A percentile compares a stretch with the other conserved stretches of the same genome.
These are phyloP conservation scores for Yarrowia bubula DNA, from an alignment of 805 yeast genomes.

Conservation along the genomic window DNA sequence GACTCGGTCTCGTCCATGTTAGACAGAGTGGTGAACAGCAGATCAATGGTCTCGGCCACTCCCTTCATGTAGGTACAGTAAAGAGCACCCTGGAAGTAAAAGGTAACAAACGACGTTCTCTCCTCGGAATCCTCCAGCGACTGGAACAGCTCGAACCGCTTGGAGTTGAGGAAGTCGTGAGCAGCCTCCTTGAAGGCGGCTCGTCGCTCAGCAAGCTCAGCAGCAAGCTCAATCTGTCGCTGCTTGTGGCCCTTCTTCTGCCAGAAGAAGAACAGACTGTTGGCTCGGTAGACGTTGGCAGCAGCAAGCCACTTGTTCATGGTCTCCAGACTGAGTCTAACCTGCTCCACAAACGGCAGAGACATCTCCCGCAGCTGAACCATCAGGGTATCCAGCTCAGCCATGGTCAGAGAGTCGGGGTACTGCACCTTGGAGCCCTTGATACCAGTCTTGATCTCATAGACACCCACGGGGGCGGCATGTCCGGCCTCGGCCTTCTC, in stretches of 20 bases:
- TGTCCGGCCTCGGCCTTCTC: background rate
- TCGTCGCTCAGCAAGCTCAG: background rate
- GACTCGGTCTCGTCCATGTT: slow-evolving; percentile 15
- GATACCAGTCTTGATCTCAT: slow-evolving; percentile 4
- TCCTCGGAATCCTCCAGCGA: background rate
- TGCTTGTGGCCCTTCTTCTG: background rate
- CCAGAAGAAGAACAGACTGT: slow-evolving; percentile 3
- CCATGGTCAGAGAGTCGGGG: slow-evolving; percentile 1
- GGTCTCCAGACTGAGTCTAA: background rate
- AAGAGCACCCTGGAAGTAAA: slow-evolving; percentile 23
- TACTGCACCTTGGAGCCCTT: background rate
- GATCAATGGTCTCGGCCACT: slow-evolving; percentile 6
- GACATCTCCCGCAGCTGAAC: background rate
- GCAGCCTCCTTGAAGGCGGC: slow-evolving; percentile 5
- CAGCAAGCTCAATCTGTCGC: background rate
- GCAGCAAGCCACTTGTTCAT: slow-evolving; percentile 21
- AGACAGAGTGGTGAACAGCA: background rate
- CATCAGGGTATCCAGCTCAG: background rate
- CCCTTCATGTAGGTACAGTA: slow-evolving; percentile 13
- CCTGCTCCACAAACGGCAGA: background rate
- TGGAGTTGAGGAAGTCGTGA: background rate
- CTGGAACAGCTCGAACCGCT: slow-evolving; percentile 3
- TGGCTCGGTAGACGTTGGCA: slow-evolving; percentile 16
- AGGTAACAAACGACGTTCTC: background rate
- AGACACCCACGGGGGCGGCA: slow-evolving; percentile 6